Evolutionary conservation across 129 eudicot genomes (phyloP).

Genomic region (Oenanthe sinensis): DNA sequence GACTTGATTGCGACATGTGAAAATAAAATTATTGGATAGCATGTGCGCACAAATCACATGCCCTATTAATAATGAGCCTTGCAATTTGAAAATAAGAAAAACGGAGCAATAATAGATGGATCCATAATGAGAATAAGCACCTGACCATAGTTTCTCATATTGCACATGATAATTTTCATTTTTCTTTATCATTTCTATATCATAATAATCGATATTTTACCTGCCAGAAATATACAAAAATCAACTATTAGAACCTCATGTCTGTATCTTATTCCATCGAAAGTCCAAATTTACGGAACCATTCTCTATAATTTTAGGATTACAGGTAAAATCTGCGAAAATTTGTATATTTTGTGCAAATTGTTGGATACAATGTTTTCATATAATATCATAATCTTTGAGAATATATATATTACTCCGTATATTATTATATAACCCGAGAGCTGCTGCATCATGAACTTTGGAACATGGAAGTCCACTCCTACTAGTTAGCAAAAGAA

Average conservation of each 20-base stretch:
- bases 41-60: conserved; percentile 8
- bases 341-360: too few relatives aligned
- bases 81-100: not conserved
- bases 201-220: not conserved
- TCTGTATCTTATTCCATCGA: too few relatives aligned
- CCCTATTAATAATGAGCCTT: not conserved
- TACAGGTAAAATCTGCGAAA: too few relatives aligned
- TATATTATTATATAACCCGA: not conserved
- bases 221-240: not conserved
- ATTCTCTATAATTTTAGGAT: not conserved
- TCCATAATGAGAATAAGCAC: not conserved
- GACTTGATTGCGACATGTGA: not conserved
- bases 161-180: not conserved
- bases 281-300: not conserved
- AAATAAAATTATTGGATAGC: not conserved
- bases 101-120: not conserved
- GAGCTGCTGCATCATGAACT: not conserved
- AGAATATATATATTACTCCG: too few relatives aligned
- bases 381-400: not conserved
- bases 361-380: too few relatives aligned
- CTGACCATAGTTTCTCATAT: not conserved
- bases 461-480: not conserved
- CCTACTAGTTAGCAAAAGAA: not conserved
- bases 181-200: not conserved
- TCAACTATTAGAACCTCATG: too few relatives aligned